Base-by-base conservation (phyloP, 257 asterid species). In the Rhazya stricta region DNA sequence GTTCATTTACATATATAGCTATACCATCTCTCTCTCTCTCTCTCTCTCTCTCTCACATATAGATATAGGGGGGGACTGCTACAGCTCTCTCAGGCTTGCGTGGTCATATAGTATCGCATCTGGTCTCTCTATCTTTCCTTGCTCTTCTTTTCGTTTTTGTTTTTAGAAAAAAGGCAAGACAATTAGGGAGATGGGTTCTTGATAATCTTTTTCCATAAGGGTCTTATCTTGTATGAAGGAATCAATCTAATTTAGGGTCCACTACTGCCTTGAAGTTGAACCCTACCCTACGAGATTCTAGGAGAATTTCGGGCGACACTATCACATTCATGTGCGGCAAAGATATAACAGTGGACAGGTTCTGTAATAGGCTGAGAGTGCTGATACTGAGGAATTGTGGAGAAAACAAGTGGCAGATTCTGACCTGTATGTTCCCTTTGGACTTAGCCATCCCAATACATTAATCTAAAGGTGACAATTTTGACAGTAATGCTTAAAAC, bases 1-100 rank as follows among this genome's bases (percentile, higher is more conserved):
- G 7, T 50, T 50, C 21, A 50, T 16, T 15, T 1, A 50, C 56
- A 50, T 1, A 15, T 48, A 48, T 3, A 13, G 2, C 19, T 6
- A 50, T 50, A 25, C 15, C 1, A 57, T 57, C 9, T 57, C 34
- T 39, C 4, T 54, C 30, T 18, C 23, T 34, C 15, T 32, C 56
- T 57, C 9, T 57, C 34, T 39, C 4, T 54, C 30, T 18, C 23
- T 34, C 15, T 32, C 54, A 45, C 1, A 45, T 6, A n/a, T 51
- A 37, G 4, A 37, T 25, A 11, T 68, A 57, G 76, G 58, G 79
- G 73, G 82, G 82, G 79, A 74, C 79, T 57, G 69, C 54, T 16
- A 21, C 21, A 15, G 3, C 2, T 32, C 68, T 30, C 68, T 37
- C 18, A 45, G 27, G 48, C 46, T 48, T 71, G 30, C 71, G 27